Conservation (phyloP, 1,284 basidiomycete genomes). For the Inonotus hispidus region DNA sequence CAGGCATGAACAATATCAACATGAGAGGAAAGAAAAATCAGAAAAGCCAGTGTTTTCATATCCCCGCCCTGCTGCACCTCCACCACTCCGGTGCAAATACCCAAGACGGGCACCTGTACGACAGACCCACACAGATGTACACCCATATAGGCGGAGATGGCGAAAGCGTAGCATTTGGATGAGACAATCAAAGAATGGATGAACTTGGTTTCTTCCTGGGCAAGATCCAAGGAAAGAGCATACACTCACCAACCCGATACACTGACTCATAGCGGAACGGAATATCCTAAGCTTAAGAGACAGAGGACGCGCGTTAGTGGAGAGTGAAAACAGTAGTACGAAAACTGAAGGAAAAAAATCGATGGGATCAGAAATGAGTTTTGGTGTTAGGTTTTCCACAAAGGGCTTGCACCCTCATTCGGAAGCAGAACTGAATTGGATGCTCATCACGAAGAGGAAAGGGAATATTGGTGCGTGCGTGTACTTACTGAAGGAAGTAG, state of each 20-base stretch:
- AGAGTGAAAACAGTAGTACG: constrained; percentile 11
- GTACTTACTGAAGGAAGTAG: neutral
- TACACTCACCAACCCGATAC: neutral
- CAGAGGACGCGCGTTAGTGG: neutral
- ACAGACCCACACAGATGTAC: constrained; percentile 26
- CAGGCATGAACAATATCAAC: neutral
- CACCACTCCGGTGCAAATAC: constrained; percentile 33
- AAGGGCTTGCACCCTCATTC: constrained; percentile 62
- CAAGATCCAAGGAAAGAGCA: neutral
- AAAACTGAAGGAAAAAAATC: constrained; percentile 16
- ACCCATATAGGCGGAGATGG: constrained; percentile 30
- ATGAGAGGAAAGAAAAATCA: constrained; percentile 33
- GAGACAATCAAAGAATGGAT: constrained; percentile 75
- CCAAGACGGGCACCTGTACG: constrained; percentile 46
- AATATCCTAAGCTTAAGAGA: neutral
- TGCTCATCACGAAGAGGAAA: constrained; percentile 45
- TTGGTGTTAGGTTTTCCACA: constrained; percentile 64
- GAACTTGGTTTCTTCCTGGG: constrained; percentile 65
- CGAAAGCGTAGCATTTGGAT: constrained; percentile 28
- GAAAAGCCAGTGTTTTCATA: constrained; percentile 71
- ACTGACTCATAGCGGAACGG: neutral
- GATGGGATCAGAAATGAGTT: constrained; percentile 39
- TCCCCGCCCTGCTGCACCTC: constrained; percentile 33
- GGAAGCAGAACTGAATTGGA: constrained; percentile 76
- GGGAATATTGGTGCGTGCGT: too few relatives aligned